Base-by-base conservation (phyloP, 192 early-diverging fungal genomes). In the Jimgerdemannia flammicorona region DNA sequence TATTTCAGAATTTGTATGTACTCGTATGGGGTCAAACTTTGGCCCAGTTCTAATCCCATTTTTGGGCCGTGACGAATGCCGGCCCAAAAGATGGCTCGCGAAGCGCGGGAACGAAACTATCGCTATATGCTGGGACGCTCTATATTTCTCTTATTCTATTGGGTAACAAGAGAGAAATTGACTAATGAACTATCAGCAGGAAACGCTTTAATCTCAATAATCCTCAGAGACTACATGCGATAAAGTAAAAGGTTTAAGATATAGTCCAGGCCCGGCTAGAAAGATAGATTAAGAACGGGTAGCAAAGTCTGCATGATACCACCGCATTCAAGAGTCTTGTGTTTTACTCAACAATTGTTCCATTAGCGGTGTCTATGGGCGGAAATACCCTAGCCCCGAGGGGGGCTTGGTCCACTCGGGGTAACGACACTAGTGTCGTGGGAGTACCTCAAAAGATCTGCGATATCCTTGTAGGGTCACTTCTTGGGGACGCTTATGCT, bases 191-290 rank as follows among this genome's bases (percentile, higher is more conserved):
- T 68, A 72, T 72, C 70, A 77, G 76, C 76, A 77, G 76, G 76
- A 42, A 67, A 72, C 71, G 14, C n/a, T 10, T 20, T 10, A 71
- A 10, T 72, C 41, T 39, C 3, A 71, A 71, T 69, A 70, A 71
- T 71, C 75, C 75, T 76, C 75, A 76, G 75, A 77, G 71, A 77
- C 71, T 77, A 77, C 66, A 77, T 71, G 76, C 71, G 54, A 66
- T 40, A 68, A 72, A 44, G 19, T 41, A 72, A 72, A 71, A 70
- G 66, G n/a, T n/a, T 76, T 66, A 76, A 66, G 75, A 76, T 76
- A 71, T 76, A 76, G 75, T 76, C 75, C 75, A 75, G 19, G 17
- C 70, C 63, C 59, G 19, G 67, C n/a, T 71, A 40, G 4, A 68
- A 68, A 68, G 40, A 68, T 68, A 68, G 40, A 68, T 68, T 68